Percentiles rank a stretch among this genome's conserved stretches.
These are phyloP conservation scores for Fusarium sp. DNA, from an alignment of 2,329 filamentous ascomycete species.

Conservation along the genomic window DNA sequence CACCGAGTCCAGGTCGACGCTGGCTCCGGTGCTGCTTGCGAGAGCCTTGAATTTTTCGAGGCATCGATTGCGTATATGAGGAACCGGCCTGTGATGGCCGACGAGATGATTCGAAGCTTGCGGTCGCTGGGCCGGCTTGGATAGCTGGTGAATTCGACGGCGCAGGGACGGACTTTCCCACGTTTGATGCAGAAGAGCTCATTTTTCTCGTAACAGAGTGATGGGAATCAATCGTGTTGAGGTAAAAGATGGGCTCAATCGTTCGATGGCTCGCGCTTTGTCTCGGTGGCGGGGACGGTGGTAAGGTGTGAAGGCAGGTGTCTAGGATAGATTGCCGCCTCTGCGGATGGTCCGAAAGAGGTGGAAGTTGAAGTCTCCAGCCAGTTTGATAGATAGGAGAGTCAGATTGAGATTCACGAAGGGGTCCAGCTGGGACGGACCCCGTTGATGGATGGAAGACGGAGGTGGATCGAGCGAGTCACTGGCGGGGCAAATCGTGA, in stretches of 20 bases:
- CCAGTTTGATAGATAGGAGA: conserved; percentile 23
- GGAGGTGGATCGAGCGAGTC: conserved; percentile 51
- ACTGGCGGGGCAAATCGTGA: conserved; percentile 55
- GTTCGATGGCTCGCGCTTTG: conserved; percentile 13
- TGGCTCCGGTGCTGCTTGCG: conserved; percentile 89
- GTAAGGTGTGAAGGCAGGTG: background rate
- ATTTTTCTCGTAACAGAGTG: conserved; percentile 41
- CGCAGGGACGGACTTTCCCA: conserved; percentile 65
- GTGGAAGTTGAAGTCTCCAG: conserved; percentile 5
- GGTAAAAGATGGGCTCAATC: conserved; percentile 19
- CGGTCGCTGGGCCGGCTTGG: conserved; percentile 57
- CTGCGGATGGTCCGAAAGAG: conserved; percentile 1
- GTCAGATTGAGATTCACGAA: conserved; percentile 37
- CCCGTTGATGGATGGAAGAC: conserved; percentile 50
- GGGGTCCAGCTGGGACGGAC: conserved; percentile 53
- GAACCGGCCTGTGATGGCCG: conserved; percentile 57
- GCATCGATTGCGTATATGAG: conserved; percentile 54
- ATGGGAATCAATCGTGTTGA: background rate
- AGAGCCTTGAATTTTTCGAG: conserved; percentile 80
- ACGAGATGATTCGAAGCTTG: conserved; percentile 64
- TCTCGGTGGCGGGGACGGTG: conserved; percentile 15
- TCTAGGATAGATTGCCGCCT: conserved; percentile 3
- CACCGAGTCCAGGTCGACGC: conserved; percentile 70
- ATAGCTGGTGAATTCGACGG: conserved; percentile 55
- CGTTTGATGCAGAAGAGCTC: conserved; percentile 50